Percentiles rank a stretch among this genome's conserved stretches.
Evolutionary conservation across 768 basidiomycete species (phyloP).

Genomic region (Rhizopogon rudus): DNA sequence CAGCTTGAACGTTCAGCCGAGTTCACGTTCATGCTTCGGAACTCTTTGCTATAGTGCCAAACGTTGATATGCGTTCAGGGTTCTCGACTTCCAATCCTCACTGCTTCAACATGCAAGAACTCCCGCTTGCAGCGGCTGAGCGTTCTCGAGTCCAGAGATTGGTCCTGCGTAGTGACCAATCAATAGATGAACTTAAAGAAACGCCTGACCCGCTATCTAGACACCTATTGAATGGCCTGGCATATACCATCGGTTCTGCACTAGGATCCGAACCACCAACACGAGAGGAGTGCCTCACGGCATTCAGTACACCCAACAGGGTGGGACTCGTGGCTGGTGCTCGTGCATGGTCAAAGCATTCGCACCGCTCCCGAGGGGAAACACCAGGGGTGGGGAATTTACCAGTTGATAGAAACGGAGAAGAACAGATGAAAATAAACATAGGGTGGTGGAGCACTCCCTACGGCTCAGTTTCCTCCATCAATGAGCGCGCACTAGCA

Average conservation of each 20-base stretch:
- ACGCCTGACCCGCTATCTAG: conserved; percentile 30
- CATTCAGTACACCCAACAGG: conserved; percentile 44
- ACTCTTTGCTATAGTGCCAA: background rate
- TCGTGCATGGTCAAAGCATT: conserved; percentile 65
- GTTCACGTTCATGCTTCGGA: background rate
- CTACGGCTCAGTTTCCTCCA: conserved; percentile 43
- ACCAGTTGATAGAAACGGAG: conserved; percentile 5
- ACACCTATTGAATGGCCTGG: conserved; percentile 48
- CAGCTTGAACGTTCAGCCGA: background rate
- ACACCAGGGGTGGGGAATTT: background rate
- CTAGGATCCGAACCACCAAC: conserved; percentile 47
- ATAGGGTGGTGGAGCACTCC: conserved; percentile 58
- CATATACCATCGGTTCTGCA: conserved; percentile 58
- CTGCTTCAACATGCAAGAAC: conserved; percentile 42
- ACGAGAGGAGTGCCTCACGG: conserved; percentile 41
- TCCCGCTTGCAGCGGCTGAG: conserved; percentile 31
- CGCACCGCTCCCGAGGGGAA: conserved; percentile 40
- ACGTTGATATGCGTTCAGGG: background rate
- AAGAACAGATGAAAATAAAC: conserved; percentile 11
- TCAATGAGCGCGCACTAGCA: conserved; percentile 47
- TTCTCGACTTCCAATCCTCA: conserved; percentile 23
- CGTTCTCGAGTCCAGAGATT: conserved; percentile 29
- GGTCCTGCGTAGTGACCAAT: conserved; percentile 6
- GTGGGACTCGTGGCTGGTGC: conserved; percentile 54
- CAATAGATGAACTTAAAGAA: conserved; percentile 13